Evolutionary conservation across 768 basidiomycete species (phyloP), one percentile per base, ranked within the genome.

Genomic region (Gloeophyllum trabeum): DNA sequence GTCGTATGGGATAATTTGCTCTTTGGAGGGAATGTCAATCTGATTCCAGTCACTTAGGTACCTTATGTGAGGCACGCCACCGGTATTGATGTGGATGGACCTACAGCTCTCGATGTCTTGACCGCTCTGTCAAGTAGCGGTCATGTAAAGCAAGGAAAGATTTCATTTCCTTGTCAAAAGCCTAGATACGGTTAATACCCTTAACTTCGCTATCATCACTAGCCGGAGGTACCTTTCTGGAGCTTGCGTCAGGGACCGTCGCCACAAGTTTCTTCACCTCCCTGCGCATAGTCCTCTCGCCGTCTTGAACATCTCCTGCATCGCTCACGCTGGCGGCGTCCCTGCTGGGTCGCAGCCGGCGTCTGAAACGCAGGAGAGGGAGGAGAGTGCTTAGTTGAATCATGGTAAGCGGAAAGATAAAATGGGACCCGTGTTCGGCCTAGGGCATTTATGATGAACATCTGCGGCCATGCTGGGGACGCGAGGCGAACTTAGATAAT

Each of bases 1-100:
- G 37, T 81, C 67, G 62, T 96, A 94, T 10, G 86, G 76, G 38
- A 91, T 69, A 54, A 96, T 84, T 62, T 89, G 84, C 54, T 93
- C 86, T 3, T 74, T 74, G 30, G 81, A 79, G 38, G 91, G 91
- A 2, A 85, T 81, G 56, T 86, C 80, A 70, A 96, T 89, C 54
- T 75, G 80, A 46, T 91, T 81, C 89, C 89, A 90, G 52, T 87
- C 79, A 45, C 88, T 92, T 53, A 4, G 18, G 40, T 24, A 32
- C 28, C 16, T 10, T 16, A 32, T 32, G n/a, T n/a, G n/a, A n/a
- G n/a, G n/a, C n/a, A n/a, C n/a, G n/a, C n/a, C n/a, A n/a, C n/a
- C n/a, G n/a, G n/a, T n/a, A n/a, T 32, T 16, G 28, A 32, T 10
- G 16, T 32, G 28, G n/a, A 32, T 16, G 10, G 28, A 32, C 28